Conservation (phyloP, 2,329 filamentous ascomycete species). For the Fusarium guadeloupense region DNA sequence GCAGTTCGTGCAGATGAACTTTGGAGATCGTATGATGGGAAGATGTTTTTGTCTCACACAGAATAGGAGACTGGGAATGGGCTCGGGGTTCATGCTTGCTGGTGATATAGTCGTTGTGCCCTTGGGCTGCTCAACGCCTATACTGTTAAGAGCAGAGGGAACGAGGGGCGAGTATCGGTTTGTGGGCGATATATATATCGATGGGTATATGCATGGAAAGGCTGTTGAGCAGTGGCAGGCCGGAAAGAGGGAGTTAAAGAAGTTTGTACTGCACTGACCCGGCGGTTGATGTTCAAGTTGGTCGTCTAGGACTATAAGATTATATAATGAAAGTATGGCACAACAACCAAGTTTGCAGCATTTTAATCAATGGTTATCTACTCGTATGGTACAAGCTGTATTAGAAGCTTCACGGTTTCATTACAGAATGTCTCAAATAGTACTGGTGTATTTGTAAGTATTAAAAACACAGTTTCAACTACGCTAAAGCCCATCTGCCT, state of each 20-base stretch:
- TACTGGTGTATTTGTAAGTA: too few species aligned
- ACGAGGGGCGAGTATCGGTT: constrained; percentile 12
- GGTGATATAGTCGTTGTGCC: constrained; percentile 21
- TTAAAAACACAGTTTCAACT: too few species aligned
- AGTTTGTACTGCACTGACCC: constrained; percentile 14
- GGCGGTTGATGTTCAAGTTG: too few species aligned
- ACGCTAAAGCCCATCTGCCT: too few species aligned
- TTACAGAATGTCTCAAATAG: too few species aligned
- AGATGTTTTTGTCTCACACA: constrained; percentile 21
- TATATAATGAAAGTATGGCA: too few species aligned
- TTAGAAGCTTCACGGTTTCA: too few species aligned
- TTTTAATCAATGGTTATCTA: too few species aligned
- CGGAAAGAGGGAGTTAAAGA: not conserved
- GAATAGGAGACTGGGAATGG: constrained; percentile 5
- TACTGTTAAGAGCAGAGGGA: constrained; percentile 14
- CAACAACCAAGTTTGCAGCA: too few species aligned
- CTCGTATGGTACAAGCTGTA: too few species aligned
- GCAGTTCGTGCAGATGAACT: constrained; percentile 9
- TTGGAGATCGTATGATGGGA: constrained; percentile 21
- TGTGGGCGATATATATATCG: constrained; percentile 23
- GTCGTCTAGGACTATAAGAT: too few species aligned
- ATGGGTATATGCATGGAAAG: constrained; percentile 20
- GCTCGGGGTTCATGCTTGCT: constrained; percentile 19
- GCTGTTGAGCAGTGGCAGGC: constrained; percentile 17
- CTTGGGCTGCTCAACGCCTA: constrained; percentile 18